Evolutionary conservation across 2,329 filamentous ascomycete genomes (phyloP).

Genomic region (Fusarium pseudonygamai): DNA sequence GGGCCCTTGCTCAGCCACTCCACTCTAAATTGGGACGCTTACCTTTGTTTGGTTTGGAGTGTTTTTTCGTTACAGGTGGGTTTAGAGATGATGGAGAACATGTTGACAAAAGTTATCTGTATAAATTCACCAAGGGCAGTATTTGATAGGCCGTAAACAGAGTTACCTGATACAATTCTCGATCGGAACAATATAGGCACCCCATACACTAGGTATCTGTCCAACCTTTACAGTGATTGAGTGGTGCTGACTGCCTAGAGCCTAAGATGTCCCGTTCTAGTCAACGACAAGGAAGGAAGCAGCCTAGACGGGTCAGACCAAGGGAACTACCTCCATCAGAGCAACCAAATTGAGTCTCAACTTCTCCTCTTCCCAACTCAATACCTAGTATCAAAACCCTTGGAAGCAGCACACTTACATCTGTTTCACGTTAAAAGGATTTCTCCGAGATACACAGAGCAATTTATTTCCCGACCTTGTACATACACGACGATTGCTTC

Average conservation of each 20-base stretch:
- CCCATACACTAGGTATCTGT: not conserved
- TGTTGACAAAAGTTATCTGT: not conserved
- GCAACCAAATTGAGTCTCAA: not conserved
- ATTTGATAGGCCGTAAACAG: not conserved
- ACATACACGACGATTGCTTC: slow-evolving; percentile 4
- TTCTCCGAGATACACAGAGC: slow-evolving; percentile 8
- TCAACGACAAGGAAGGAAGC: not conserved
- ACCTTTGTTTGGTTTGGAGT: slow-evolving; percentile 4
- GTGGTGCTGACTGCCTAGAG: not conserved
- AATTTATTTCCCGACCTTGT: slow-evolving; percentile 26
- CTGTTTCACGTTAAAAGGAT: not conserved
- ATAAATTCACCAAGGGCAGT: not conserved
- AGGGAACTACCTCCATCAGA: not conserved
- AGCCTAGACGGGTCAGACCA: not conserved
- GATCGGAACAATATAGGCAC: no score
- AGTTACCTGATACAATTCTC: no score
- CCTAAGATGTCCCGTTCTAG: not conserved
- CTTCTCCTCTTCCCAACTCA: not conserved
- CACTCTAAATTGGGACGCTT: slow-evolving; percentile 17
- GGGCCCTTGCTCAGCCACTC: slow-evolving; percentile 31
- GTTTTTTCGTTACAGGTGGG: slow-evolving; percentile 4
- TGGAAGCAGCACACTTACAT: not conserved
- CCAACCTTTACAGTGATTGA: not conserved
- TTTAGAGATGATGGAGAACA: not conserved
- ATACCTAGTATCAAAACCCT: not conserved